Evolutionary conservation across 306 rosid species (phyloP).

Genomic region (Hippophae gyantsensis): DNA sequence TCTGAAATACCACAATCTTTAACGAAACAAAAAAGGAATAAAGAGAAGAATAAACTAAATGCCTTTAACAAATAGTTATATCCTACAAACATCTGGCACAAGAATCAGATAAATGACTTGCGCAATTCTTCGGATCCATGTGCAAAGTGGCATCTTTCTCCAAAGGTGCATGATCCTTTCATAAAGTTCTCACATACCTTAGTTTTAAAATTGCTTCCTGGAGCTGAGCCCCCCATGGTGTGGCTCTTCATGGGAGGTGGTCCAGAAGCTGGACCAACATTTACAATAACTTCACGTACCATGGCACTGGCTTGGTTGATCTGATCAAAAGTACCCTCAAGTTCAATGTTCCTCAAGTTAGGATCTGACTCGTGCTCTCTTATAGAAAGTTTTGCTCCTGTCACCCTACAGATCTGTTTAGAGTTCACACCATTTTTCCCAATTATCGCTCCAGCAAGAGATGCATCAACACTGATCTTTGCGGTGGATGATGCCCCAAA

Average conservation of each 20-base stretch:
- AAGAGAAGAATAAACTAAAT: background rate
- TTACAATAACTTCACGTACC: conserved; percentile 70
- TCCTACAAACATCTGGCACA: conserved; percentile 4
- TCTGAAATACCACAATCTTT: background rate
- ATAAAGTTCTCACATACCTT: conserved; percentile 64
- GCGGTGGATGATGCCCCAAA: conserved; percentile 80
- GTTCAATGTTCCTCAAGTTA: conserved; percentile 67
- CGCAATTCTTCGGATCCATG: conserved; percentile 72
- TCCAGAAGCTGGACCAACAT: conserved; percentile 45
- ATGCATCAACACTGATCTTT: conserved; percentile 67
- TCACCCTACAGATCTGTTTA: conserved; percentile 67
- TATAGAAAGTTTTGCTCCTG: conserved; percentile 72
- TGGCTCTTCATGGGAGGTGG: conserved; percentile 36
- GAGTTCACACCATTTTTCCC: conserved; percentile 79
- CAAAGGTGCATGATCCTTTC: conserved; percentile 73
- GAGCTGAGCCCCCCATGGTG: conserved; percentile 16
- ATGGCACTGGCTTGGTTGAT: conserved; percentile 71
- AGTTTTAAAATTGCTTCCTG: conserved; percentile 56
- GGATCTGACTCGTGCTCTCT: conserved; percentile 70
- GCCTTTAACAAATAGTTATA: conserved; percentile 9
- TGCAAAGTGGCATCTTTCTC: conserved; percentile 83
- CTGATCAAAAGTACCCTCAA: conserved; percentile 73
- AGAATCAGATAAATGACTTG: conserved; percentile 17
- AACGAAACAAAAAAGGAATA: background rate
- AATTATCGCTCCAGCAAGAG: conserved; percentile 77